Percentiles rank a stretch among this genome's conserved stretches.
Evolutionary conservation across 2,329 filamentous ascomycete species (phyloP).

Genomic region (Pseudocercospora cruenta): DNA sequence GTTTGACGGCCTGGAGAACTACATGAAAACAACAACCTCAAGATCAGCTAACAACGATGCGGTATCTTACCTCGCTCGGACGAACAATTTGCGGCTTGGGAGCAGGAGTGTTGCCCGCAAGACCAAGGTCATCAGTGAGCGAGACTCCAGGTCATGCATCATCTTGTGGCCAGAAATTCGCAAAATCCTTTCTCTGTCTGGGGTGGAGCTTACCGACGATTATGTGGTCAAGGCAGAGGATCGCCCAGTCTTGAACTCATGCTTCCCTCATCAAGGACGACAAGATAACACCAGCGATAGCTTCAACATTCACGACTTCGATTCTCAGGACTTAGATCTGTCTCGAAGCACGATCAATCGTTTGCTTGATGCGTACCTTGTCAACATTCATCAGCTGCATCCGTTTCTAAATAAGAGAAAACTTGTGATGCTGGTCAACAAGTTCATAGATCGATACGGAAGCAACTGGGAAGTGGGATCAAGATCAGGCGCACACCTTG

Average conservation of each 20-base stretch:
- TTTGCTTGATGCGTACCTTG: conserved; percentile 1
- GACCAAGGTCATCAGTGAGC: conserved; percentile 68
- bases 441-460: not conserved
- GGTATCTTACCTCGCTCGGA: conserved; percentile 64
- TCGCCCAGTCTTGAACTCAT: not conserved
- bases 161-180: conserved; percentile 7
- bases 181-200: not conserved
- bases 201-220: not conserved
- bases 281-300: not conserved
- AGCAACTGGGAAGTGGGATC: not conserved
- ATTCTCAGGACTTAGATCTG: not conserved
- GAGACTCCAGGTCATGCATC: not conserved
- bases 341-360: not conserved
- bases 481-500: not conserved
- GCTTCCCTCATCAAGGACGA: not conserved
- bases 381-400: not conserved
- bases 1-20: conserved; percentile 1
- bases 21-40: not conserved
- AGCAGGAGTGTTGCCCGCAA: conserved; percentile 74
- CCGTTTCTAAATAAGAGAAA: conserved; percentile 8
- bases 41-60: not conserved
- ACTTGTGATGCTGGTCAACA: not conserved
- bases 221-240: conserved; percentile 14
- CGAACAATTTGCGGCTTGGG: conserved; percentile 46
- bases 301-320: not conserved